phyloP scores from a whole-genome alignment of 1,284 basidiomycete species.

The Austroboletus niveus region DNA sequence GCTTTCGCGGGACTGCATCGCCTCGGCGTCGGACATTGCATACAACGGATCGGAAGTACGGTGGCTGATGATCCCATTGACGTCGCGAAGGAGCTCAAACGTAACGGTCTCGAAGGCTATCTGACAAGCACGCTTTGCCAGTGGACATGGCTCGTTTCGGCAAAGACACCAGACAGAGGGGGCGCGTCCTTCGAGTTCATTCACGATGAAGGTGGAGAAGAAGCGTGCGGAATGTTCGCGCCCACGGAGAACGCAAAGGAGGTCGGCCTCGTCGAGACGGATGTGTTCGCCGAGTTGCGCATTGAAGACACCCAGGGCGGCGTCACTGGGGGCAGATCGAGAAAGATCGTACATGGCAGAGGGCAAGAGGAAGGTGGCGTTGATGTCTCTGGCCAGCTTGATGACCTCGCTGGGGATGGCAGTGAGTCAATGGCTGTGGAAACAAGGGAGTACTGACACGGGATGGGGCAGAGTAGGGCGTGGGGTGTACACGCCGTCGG shows the following conservation, averaged over 20 bases:
- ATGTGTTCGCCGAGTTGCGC: constrained; percentile 23
- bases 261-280: constrained; percentile 49
- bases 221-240: constrained; percentile 68
- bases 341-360: constrained; percentile 55
- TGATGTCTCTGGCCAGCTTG: constrained; percentile 41
- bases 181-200: constrained; percentile 61
- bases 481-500: constrained; percentile 54
- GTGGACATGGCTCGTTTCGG: constrained; percentile 42
- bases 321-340: constrained; percentile 43
- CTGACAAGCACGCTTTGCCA: constrained; percentile 54
- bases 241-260: constrained; percentile 58
- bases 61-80: constrained; percentile 64
- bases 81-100: constrained; percentile 66
- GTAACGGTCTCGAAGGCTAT: constrained; percentile 68
- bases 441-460: constrained; percentile 42
- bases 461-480: constrained; percentile 58
- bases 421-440: constrained; percentile 16
- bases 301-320: constrained; percentile 35
- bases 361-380: constrained; percentile 39
- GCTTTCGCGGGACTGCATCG: constrained; percentile 58
- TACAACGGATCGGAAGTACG: constrained; percentile 67
- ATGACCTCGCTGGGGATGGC: constrained; percentile 40
- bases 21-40: constrained; percentile 60
- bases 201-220: constrained; percentile 71
- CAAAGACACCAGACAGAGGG: constrained; percentile 50